Evolutionary conservation across 495 filamentous ascomycete species (phyloP), one percentile per base, ranked within the genome.

Genomic region (Astrothelium macrocarpum): DNA sequence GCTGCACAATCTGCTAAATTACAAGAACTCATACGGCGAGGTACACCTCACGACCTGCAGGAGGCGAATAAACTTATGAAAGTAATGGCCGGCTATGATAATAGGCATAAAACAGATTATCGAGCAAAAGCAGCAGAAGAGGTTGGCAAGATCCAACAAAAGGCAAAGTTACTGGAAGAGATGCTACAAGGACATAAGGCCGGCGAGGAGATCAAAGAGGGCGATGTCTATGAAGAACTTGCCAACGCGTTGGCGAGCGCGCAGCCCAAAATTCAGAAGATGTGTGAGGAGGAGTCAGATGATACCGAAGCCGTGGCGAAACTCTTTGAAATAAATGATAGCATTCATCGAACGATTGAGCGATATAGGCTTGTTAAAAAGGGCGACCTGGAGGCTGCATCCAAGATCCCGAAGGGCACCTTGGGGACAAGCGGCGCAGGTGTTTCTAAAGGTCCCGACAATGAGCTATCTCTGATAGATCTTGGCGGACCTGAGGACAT

Each of bases 21-120:
- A 34, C 94, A 98, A 73, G 94, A 98, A 78, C 79, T 98, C 53
- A 97, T 98, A 73, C 85, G 94, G 63, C 81, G 94, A 67, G 94
- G 94, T 42, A 86, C 88, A 5, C 94, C 94, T 3, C 86, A 92
- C 59, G 94, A 97, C 74, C 76, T 98, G 31, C 91, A 96, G 71
- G 94, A 97, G 78, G 94, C 94, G 12, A 98, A 98, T 71, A 83
- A 87, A 68, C 77, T 98, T 63, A 98, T 98, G 94, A 98, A 98
- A 76, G 83, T 98, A 49, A 97, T 98, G 94, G 94, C 94, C 29
- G 94, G 94, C 65, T 97, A 88, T 74, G 94, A 97, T 73, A 95
- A 89, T 49, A 78, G 90, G 67, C 87, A 90, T 67, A 97, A 97
- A 76, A 96, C 95, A 3, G 94, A 98, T 75, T 98, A 97, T 71